These are phyloP conservation scores for Aspergillus fumigatus DNA, from an alignment of 2,329 filamentous ascomycete genomes.

Conservation along the genomic window DNA sequence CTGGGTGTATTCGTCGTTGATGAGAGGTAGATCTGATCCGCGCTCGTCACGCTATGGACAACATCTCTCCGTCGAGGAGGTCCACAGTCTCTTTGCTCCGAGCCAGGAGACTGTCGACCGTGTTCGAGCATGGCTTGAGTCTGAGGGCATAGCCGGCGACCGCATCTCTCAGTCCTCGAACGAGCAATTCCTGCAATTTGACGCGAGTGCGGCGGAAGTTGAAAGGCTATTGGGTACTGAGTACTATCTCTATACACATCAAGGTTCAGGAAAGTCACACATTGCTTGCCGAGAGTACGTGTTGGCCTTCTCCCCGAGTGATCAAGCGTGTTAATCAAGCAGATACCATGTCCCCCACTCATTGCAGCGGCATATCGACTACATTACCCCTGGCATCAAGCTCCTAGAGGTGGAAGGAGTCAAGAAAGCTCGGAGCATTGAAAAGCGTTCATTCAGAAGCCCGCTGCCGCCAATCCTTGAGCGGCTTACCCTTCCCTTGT, in stretches of 20 bases:
- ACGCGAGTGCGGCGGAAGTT: conserved; percentile 50
- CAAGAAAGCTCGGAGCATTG: not conserved
- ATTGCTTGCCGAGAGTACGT: conserved; percentile 37
- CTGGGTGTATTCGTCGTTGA: not conserved
- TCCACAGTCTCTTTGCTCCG: conserved; percentile 43
- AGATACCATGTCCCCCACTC: conserved; percentile 49
- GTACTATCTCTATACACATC: conserved; percentile 50
- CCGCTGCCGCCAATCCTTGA: conserved; percentile 22
- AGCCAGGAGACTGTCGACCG: conserved; percentile 45
- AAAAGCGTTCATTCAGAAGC: conserved; percentile 21
- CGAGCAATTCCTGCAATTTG: conserved; percentile 52
- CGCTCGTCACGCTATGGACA: conserved; percentile 39
- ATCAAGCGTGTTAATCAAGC: not conserved
- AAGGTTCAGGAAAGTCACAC: conserved; percentile 25
- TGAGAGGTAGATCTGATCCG: conserved; percentile 33
- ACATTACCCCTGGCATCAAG: conserved; percentile 45
- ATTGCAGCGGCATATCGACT: conserved; percentile 50
- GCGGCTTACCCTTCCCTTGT: conserved; percentile 20
- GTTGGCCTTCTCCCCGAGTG: not conserved
- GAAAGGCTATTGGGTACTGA: conserved; percentile 52
- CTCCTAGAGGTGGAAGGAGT: not conserved
- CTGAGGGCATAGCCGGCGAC: conserved; percentile 47
- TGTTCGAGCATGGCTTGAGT: conserved; percentile 51
- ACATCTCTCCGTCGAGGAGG: conserved; percentile 40
- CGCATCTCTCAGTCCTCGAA: conserved; percentile 49